Base-by-base conservation (phyloP, 495 filamentous ascomycete species). In the Neurospora sublineolata region DNA sequence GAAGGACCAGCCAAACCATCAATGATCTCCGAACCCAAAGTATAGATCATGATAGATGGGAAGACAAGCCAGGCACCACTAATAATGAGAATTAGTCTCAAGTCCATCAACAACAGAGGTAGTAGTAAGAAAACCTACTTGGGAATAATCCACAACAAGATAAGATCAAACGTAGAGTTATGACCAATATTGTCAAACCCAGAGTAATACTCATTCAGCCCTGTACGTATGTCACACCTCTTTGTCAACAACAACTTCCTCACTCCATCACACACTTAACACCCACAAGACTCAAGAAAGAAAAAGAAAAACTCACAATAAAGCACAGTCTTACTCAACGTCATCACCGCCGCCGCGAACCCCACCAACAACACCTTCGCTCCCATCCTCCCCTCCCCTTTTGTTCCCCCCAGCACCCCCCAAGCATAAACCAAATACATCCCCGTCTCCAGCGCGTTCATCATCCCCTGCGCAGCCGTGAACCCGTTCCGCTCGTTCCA, bases 21-120 rank as follows among this genome's bases (percentile, higher is more conserved):
- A 38, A 94, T 69, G 69, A 97, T 91, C 75, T 96, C 92, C 68
- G 78, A 75, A 9, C 90, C 91, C 40, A 93, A 86, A 12, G 85
- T 79, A 74, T 91, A 93, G 60, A 89, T 84, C 81, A 93, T 90
- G 75, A 92, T 91, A 8, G 82, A 74, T 2, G 93, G 91, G 67
- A 91, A 87, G 37, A 94, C 79, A 71, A 97, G 81, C 93, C 93
- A 97, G 0, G 88, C 79, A 68, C 92, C 92, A 80, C 93, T 97
- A 71, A 11, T 10, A 39, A 11, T 27, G 44, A 39, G 1, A 37
- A 37, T 79, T 41, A 77, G 69, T 11, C n/a, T 67, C 68, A 37
- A 14, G 41, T 44, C 41, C 14, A 33, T 4, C 10, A 20, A 58
- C 64, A 18, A 5, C n/a, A 42, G 36, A 69, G 33, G 5, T 1